Percentiles rank a stretch among this genome's conserved stretches.
Conservation (phyloP, 2,329 filamentous ascomycete genomes). For the Orbilia brochopaga region DNA sequence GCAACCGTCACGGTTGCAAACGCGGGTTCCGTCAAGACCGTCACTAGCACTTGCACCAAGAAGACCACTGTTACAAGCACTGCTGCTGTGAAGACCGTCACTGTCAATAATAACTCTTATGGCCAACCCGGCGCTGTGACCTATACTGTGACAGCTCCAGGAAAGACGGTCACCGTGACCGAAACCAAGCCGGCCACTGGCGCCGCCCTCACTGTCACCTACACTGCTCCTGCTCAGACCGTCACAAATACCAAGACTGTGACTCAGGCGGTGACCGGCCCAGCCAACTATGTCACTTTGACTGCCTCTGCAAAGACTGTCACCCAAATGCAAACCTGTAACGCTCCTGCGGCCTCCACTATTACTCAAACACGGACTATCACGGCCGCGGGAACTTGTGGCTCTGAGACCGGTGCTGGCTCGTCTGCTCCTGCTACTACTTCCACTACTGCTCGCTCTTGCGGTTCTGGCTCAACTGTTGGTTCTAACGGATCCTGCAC, state of each 20-base stretch:
- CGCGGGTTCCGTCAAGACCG: not conserved
- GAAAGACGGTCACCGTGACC: conserved; percentile 11
- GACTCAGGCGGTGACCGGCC: not conserved
- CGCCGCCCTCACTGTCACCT: conserved; percentile 5
- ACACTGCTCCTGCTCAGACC: not conserved
- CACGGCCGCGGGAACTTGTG: not conserved
- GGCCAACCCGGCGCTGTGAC: conserved; percentile 6
- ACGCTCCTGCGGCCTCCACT: conserved; percentile 5
- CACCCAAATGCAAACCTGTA: conserved; percentile 4
- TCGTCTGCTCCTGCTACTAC: not conserved
- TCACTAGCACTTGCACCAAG: not conserved
- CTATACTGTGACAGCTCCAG: not conserved
- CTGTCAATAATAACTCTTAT: not conserved
- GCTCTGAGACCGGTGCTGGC: not conserved
- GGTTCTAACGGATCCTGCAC: not conserved
- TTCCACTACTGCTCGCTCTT: too few species aligned
- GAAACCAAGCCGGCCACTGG: conserved; percentile 16
- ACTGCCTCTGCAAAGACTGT: not conserved
- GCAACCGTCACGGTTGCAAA: too few species aligned
- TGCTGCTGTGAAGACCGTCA: too few species aligned
- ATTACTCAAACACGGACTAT: not conserved
- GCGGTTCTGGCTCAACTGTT: not conserved
- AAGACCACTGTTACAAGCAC: not conserved
- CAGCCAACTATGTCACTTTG: not conserved
- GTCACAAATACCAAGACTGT: conserved; percentile 10